Percentiles rank a stretch among this genome's conserved stretches.
Conservation (phyloP, 345 rosid genomes). For the Arabis hirsuta region DNA sequence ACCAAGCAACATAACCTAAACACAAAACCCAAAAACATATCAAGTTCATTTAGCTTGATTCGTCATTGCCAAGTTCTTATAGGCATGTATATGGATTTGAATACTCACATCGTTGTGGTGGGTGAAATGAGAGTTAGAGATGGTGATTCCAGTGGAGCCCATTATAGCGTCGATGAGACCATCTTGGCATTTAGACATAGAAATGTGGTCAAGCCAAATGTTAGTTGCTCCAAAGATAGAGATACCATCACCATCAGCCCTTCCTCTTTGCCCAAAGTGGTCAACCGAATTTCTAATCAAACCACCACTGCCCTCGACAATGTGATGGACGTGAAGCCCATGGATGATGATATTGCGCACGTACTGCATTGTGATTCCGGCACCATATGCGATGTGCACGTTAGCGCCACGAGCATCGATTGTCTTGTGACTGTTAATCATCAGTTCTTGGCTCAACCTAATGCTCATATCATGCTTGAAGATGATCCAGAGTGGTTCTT, state of each 20-base stretch:
- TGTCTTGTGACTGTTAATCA: constrained; percentile 67
- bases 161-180: constrained; percentile 75
- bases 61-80: background rate
- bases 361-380: constrained; percentile 67
- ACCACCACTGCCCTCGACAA: constrained; percentile 53
- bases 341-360: constrained; percentile 73
- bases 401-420: constrained; percentile 78
- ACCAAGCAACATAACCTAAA: constrained; percentile 71
- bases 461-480: constrained; percentile 66
- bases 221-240: constrained; percentile 66
- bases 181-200: constrained; percentile 66
- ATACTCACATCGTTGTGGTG: constrained; percentile 66
- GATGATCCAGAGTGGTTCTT: constrained; percentile 65
- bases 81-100: background rate
- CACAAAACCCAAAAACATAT: background rate
- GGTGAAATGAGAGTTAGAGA: constrained; percentile 83
- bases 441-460: constrained; percentile 63
- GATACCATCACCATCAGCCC: constrained; percentile 81
- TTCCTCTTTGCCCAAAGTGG: constrained; percentile 61
- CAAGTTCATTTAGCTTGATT: background rate
- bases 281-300: constrained; percentile 52
- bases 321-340: constrained; percentile 66
- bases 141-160: constrained; percentile 79
- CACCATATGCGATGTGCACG: constrained; percentile 67
- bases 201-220: constrained; percentile 86